Conservation (phyloP, 495 filamentous ascomycete genomes). For the Coniosporium apollinis region DNA sequence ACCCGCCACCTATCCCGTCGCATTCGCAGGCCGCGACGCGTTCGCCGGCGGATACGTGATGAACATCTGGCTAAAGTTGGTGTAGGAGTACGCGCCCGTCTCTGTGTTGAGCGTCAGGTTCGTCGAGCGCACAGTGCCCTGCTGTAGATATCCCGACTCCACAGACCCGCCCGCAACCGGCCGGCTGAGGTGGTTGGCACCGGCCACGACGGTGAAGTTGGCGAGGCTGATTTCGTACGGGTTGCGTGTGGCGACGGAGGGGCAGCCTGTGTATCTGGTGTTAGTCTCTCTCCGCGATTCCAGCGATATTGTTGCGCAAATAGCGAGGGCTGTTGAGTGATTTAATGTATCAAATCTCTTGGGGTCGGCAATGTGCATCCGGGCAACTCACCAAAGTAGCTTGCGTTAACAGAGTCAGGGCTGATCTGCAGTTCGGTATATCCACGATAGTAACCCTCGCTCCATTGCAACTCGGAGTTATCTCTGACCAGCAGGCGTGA, state of each 20-base stretch:
- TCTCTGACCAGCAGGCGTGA: constrained; percentile 26
- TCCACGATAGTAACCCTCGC: constrained; percentile 45
- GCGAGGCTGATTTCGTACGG: constrained; percentile 35
- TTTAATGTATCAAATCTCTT: no score
- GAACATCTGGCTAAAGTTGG: no score
- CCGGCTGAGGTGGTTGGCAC: constrained; percentile 33
- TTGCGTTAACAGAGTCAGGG: constrained; percentile 21
- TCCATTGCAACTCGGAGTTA: constrained; percentile 48
- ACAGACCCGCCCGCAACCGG: constrained; percentile 27
- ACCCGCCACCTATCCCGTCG: no score
- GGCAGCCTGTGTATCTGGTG: constrained; percentile 35
- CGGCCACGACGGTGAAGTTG: constrained; percentile 36
- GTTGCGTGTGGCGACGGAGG: constrained; percentile 15
- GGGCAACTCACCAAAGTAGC: constrained; percentile 39
- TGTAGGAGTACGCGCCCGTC: no score
- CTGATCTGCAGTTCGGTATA: constrained; percentile 22
- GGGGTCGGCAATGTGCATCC: no score
- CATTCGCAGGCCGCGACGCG: no score
- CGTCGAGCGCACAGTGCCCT: constrained; percentile 25
- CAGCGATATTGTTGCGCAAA: no score
- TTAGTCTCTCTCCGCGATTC: no score
- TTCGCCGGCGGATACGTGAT: no score
- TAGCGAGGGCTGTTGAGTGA: no score
- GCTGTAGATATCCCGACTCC: constrained; percentile 30
- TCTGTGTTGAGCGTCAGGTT: constrained; percentile 31